These are phyloP conservation scores for Aristolochia fimbriata DNA, from an alignment of 164 flowering plant genomes.

Conservation along the genomic window DNA sequence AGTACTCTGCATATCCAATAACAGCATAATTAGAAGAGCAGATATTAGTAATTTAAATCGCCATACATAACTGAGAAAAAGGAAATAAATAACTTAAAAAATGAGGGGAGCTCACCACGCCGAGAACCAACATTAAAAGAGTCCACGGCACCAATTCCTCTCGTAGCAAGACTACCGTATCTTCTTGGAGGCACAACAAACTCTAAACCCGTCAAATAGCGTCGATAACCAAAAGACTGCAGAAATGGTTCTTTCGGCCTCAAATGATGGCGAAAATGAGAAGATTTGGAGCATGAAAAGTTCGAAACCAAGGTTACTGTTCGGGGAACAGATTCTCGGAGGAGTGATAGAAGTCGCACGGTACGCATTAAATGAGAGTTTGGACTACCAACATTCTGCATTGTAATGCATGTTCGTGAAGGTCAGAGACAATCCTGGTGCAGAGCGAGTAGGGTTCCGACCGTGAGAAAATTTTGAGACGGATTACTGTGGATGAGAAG, in stretches of 20 bases:
- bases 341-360: conserved; percentile 13
- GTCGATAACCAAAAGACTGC: background rate
- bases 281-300: background rate
- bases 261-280: background rate
- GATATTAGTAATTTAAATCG: background rate
- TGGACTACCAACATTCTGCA: conserved; percentile 2
- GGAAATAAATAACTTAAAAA: too few species aligned
- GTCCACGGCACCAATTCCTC: conserved; percentile 2
- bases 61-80: background rate
- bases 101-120: background rate
- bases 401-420: conserved; percentile 7
- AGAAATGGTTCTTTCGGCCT: background rate
- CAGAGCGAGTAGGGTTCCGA: background rate
- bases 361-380: conserved; percentile 16
- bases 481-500: too few species aligned
- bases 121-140: conserved; percentile 2
- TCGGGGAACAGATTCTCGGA: conserved; percentile 10
- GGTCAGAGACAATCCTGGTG: background rate
- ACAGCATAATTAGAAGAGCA: background rate
- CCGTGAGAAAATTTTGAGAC: too few species aligned
- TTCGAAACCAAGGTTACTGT: background rate
- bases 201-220: background rate
- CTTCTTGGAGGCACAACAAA: conserved; percentile 1
- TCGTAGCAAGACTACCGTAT: conserved; percentile 1
- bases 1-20: conserved; percentile 12